Conservation (phyloP, 257 asterid genomes). For the Voacanga thouarsii region DNA sequence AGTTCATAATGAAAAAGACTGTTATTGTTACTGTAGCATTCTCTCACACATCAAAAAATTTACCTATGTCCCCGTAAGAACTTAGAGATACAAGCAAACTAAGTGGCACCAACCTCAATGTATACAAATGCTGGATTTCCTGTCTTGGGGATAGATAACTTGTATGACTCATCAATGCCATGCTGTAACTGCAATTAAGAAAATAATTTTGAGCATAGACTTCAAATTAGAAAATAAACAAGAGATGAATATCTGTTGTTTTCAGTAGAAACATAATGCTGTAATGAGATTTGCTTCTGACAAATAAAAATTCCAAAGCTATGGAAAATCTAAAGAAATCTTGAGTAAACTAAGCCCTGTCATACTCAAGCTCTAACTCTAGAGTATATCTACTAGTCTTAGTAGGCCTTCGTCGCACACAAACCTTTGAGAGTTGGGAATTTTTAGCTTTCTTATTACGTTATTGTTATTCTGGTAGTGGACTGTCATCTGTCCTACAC, state of each 20-base stretch:
- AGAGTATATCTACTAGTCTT: neutral
- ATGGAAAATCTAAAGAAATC: neutral
- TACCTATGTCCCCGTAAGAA: neutral
- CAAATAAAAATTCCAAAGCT: no score
- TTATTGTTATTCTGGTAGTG: neutral
- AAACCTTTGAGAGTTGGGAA: neutral
- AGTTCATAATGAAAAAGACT: neutral
- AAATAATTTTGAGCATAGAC: neutral
- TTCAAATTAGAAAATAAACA: neutral
- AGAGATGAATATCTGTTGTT: neutral
- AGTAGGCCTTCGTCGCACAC: neutral
- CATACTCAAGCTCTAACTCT: neutral
- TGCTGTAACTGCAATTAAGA: slow-evolving; percentile 59
- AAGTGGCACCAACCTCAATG: slow-evolving; percentile 46
- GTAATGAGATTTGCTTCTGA: neutral
- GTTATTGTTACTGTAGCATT: neutral
- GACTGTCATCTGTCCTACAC: neutral
- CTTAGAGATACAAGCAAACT: slow-evolving; percentile 1
- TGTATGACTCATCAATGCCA: slow-evolving; percentile 75
- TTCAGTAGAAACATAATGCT: neutral
- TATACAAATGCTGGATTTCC: slow-evolving; percentile 53
- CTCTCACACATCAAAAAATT: neutral
- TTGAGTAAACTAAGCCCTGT: neutral
- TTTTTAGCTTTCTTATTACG: neutral
- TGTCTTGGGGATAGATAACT: slow-evolving; percentile 46